A percentile compares a stretch with the other conserved stretches of the same genome.
phyloP scores from a whole-genome alignment of 768 basidiomycete species.

The Crepidotus variabilis region DNA sequence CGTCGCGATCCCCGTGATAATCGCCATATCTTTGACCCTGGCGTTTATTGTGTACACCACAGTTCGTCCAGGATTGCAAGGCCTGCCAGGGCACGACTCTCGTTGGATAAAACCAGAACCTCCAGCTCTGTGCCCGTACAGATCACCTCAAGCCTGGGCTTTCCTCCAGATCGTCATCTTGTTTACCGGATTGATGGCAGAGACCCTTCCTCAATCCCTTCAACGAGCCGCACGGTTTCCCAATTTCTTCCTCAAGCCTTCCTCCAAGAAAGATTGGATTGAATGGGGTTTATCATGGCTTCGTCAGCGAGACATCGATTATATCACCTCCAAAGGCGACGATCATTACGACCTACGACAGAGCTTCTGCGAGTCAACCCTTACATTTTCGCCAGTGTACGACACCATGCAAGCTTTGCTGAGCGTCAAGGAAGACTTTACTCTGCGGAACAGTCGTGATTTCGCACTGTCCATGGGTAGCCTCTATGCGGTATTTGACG shows the following conservation, averaged over 20 bases:
- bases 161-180: constrained; percentile 5
- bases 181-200: background rate
- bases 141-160: constrained; percentile 11
- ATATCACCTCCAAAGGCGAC: background rate
- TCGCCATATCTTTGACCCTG: constrained; percentile 11
- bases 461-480: constrained; percentile 3
- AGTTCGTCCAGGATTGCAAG: constrained; percentile 8
- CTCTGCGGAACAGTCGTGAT: constrained; percentile 2
- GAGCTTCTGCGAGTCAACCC: constrained; percentile 1
- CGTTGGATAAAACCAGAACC: background rate
- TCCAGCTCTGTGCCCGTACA: constrained; percentile 12
- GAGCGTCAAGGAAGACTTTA: constrained; percentile 5
- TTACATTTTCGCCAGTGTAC: constrained; percentile 2
- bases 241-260: background rate
- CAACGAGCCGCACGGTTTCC: background rate
- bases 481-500: background rate
- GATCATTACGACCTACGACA: background rate
- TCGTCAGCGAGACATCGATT: constrained; percentile 4
- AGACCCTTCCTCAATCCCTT: constrained; percentile 1
- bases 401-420: background rate
- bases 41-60: constrained; percentile 16
- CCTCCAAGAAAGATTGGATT: background rate
- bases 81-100: background rate
- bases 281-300: constrained; percentile 5
- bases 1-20: constrained; percentile 14